Evolutionary conservation across 2,329 filamentous ascomycete species (phyloP), one percentile per base, ranked within the genome.

Genomic region (Aspergillus tubingensis): DNA sequence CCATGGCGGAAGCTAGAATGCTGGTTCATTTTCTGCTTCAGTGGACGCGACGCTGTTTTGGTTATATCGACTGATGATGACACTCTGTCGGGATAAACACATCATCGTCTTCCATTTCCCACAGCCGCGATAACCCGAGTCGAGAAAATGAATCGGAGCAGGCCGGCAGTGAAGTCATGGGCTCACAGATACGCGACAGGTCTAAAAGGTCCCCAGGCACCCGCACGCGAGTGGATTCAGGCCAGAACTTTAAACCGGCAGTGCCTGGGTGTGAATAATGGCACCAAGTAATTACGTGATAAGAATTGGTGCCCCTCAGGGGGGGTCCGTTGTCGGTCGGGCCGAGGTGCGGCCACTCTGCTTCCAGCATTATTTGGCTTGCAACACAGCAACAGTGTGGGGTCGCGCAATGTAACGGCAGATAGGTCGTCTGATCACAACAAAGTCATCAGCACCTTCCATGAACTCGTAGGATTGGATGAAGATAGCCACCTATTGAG

Each of bases 51-150:
- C 38, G 44, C 5, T 15, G 32, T 50, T 41, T 39, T 57, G 25
- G 17, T 41, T 41, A 13, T 36, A 32, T 55, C 47, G 38, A 32
- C 19, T 13, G 23, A 23, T 11, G 52, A 25, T 15, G 53, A 7
- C 38, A 32, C 21, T 7, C 10, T n/a, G 39, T 48, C 17, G 41
- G 38, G 36, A 56, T 23, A 53, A 32, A 25, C 21, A 44, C 51
- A 54, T 41, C 15, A 47, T 39, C 49, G 4, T 23, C 23, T 41
- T 44, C 50, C 54, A 21, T 60, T 60, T 62, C 43, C 36, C 43
- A 13, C 57, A 59, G 58, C 63, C 64, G 64, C 57, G 56, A 60
- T 58, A 57, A 61, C 61, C 65, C 61, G 62, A 59, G 19, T 38
- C 50, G 55, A 59, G 60, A 59, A 61, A 59, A 59, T 53, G 27